phyloP scores from a whole-genome alignment of 805 yeast species.

The Candida tammaniensis region DNA sequence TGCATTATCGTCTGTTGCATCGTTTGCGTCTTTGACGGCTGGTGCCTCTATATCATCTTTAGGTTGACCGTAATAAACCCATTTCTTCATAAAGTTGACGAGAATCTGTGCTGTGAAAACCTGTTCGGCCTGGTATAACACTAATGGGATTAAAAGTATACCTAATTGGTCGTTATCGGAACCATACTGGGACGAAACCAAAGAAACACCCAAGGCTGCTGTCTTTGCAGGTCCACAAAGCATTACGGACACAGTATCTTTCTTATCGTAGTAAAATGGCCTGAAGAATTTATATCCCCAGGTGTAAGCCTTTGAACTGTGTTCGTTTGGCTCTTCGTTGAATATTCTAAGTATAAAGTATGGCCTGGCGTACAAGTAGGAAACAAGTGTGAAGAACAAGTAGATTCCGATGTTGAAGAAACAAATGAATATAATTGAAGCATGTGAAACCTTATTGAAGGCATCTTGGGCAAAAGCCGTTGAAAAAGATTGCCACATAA shows the following conservation, averaged over 20 bases:
- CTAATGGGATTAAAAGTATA: constrained; percentile 73
- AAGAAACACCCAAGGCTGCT: constrained; percentile 86
- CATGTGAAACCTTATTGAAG: constrained; percentile 65
- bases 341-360: constrained; percentile 43
- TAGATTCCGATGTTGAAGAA: constrained; percentile 83
- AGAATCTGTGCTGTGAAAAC: constrained; percentile 76
- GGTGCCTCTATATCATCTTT: constrained; percentile 6
- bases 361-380: constrained; percentile 62
- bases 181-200: constrained; percentile 80
- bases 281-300: constrained; percentile 42
- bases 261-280: constrained; percentile 69
- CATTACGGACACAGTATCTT: constrained; percentile 76
- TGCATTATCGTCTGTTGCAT: too few relatives aligned
- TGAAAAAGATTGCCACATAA: constrained; percentile 78
- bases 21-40: too few relatives aligned
- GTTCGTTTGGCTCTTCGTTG: constrained; percentile 45
- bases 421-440: constrained; percentile 69
- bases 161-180: constrained; percentile 60
- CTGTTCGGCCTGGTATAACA: constrained; percentile 83
- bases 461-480: constrained; percentile 85
- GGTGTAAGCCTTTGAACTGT: constrained; percentile 44
- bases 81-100: constrained; percentile 61
- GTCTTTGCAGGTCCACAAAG: constrained; percentile 93
- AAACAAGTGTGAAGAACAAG: constrained; percentile 66
- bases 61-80: constrained; percentile 47